Base-by-base conservation (phyloP, 495 filamentous ascomycete species). In the Pseudevernia furfuracea region DNA sequence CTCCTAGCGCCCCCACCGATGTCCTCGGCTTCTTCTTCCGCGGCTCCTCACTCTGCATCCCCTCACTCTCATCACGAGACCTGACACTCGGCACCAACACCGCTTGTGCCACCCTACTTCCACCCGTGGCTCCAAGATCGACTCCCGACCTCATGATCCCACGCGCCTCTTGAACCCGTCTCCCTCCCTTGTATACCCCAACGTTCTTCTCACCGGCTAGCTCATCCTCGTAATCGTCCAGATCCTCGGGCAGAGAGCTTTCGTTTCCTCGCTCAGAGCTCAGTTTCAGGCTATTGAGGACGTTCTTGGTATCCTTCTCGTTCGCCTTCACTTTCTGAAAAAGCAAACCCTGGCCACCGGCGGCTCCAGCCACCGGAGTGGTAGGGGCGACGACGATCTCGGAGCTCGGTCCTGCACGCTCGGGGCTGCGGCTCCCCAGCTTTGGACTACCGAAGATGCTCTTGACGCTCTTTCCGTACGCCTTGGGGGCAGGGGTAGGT, bases 131-230 rank as follows among this genome's bases (percentile, higher is more conserved):
- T 23, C 28, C 28, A 17, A 3, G 4, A 1, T 55, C 15, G 28
- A n/a, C 0, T 6, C 28, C 1, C 30, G 52, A 34, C 2, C 17
- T 1, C 28, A n/a, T 10, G 0, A 7, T 9, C 28, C 1, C 0
- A 0, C 1, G 14, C 3, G 52, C 2, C 9, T 55, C 30, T 19
- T 3, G 7, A 1, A 6, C 30, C 52, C 15, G 1, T 55, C 4
- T 10, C 6, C 15, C 52, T 3, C 30, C 52, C 15, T 11, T 34
- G 30, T 9, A 34, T 30, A n/a, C 52, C 2, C 34, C 52, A 2
- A 34, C 52, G 52, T 8, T 8, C 4, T 3, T 4, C 1, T 9
- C 52, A n/a, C 30, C 30, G 1, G 52, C 52, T 1, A 34, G 52
- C 52, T 55, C 52, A n/a, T 34, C 52, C 7, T 21, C 52, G 7